phyloP scores from a whole-genome alignment of 108 stramenopile species.

The Skeletonema tropicum region DNA sequence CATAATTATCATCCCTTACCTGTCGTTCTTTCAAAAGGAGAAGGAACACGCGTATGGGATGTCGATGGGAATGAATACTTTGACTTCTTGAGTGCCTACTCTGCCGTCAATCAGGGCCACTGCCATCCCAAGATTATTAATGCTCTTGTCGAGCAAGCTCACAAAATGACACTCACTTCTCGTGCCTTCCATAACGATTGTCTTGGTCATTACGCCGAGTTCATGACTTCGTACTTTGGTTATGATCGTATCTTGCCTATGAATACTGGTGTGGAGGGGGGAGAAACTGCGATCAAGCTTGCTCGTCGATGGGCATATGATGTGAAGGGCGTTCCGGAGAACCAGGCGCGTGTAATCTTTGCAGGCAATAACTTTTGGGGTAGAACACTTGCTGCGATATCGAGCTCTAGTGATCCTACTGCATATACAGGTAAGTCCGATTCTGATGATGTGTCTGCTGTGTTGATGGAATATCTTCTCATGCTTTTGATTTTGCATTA shows the following conservation, averaged over 20 bases:
- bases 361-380: conserved; percentile 99
- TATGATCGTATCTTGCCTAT: conserved; percentile 98
- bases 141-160: conserved; percentile 91
- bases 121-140: conserved; percentile 97
- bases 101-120: conserved; percentile 99
- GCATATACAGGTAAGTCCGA: conserved; percentile 56
- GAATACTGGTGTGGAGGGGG: conserved; percentile 99
- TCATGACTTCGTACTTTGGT: conserved; percentile 88
- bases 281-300: conserved; percentile 97
- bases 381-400: conserved; percentile 98
- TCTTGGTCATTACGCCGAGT: conserved; percentile 93
- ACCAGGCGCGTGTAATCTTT: conserved; percentile 92
- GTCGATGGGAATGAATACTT: conserved; percentile 88
- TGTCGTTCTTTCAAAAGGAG: conserved; percentile 86
- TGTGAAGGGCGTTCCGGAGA: conserved; percentile 91
- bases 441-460: neutral
- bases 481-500: conserved; percentile 10
- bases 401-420: conserved; percentile 93
- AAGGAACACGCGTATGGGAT: conserved; percentile 78
- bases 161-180: conserved; percentile 93
- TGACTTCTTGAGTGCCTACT: conserved; percentile 94
- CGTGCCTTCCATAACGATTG: conserved; percentile 98
- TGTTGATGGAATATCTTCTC: neutral
- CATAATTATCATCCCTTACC: conserved; percentile 99
- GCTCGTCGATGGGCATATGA: conserved; percentile 95